phyloP scores from a whole-genome alignment of 2,329 filamentous ascomycete species.

The Daldinia eschscholtzii region DNA sequence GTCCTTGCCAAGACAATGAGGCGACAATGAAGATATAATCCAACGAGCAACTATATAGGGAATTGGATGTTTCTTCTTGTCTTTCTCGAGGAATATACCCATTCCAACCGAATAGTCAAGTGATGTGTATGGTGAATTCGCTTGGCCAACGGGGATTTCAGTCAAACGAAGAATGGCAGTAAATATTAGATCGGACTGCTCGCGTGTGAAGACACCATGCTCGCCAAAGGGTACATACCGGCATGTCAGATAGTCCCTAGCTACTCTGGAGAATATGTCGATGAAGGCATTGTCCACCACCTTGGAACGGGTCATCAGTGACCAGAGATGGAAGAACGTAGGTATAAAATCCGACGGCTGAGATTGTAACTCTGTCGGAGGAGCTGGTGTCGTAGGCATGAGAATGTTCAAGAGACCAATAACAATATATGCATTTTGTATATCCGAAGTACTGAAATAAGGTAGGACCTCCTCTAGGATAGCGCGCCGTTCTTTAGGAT shows the following conservation, averaged over 20 bases:
- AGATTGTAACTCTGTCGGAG: constrained; percentile 78
- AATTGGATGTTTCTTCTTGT: constrained; percentile 91
- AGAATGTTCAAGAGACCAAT: constrained; percentile 87
- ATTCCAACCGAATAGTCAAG: constrained; percentile 87
- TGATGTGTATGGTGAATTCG: constrained; percentile 89
- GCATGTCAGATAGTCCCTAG: constrained; percentile 83
- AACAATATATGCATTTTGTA: constrained; percentile 94
- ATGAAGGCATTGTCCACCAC: constrained; percentile 88
- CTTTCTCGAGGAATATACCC: constrained; percentile 88
- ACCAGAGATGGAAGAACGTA: constrained; percentile 97
- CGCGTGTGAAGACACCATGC: constrained; percentile 90
- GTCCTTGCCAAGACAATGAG: constrained; percentile 79
- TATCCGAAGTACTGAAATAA: constrained; percentile 93
- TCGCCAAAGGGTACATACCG: constrained; percentile 83
- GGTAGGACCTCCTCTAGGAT: constrained; percentile 85
- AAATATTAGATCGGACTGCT: constrained; percentile 93
- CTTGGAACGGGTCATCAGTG: constrained; percentile 89
- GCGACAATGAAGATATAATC: constrained; percentile 93
- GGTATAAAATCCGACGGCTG: constrained; percentile 90
- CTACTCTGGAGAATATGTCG: constrained; percentile 88
- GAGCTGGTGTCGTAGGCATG: constrained; percentile 84
- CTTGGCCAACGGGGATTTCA: constrained; percentile 96
- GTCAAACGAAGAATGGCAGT: constrained; percentile 89
- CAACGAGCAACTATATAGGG: constrained; percentile 93
- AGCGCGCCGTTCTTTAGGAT: constrained; percentile 84